Conservation (phyloP, 306 rosid genomes). For the Purshia tridentata region DNA sequence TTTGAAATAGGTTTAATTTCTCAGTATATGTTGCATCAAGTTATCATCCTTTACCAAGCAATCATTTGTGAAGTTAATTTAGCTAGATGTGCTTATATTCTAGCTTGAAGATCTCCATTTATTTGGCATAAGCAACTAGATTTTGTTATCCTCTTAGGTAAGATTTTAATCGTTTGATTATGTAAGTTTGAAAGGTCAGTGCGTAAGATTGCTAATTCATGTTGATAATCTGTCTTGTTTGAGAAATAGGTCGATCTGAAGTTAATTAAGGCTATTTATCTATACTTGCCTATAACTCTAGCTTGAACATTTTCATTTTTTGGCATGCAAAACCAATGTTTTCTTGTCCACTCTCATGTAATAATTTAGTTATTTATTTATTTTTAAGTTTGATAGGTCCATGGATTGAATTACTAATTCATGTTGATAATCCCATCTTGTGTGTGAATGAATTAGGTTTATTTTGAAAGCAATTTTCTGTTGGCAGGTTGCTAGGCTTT, state of each 20-base stretch:
- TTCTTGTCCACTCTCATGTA: background rate
- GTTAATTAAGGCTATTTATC: background rate
- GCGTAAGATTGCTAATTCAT: background rate
- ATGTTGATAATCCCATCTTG: background rate
- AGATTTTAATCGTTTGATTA: background rate
- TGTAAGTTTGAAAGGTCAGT: background rate
- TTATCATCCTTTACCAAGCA: background rate
- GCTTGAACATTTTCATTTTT: background rate
- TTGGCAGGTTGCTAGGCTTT: constrained; percentile 88
- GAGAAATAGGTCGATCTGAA: background rate
- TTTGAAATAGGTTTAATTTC: background rate
- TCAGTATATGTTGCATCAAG: background rate
- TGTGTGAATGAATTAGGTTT: constrained; percentile 14
- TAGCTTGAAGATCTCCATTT: background rate
- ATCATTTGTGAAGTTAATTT: background rate
- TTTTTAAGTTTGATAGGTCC: background rate
- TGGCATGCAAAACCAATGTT: background rate
- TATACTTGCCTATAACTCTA: background rate
- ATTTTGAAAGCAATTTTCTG: constrained; percentile 22
- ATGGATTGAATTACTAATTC: background rate
- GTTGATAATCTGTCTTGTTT: background rate
- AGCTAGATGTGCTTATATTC: background rate
- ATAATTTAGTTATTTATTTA: background rate
- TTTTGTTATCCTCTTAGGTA: background rate
- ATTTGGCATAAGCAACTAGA: background rate